Evolutionary conservation across 169 alveolate genomes (phyloP).

Genomic region (Toxoplasma gondii): DNA sequence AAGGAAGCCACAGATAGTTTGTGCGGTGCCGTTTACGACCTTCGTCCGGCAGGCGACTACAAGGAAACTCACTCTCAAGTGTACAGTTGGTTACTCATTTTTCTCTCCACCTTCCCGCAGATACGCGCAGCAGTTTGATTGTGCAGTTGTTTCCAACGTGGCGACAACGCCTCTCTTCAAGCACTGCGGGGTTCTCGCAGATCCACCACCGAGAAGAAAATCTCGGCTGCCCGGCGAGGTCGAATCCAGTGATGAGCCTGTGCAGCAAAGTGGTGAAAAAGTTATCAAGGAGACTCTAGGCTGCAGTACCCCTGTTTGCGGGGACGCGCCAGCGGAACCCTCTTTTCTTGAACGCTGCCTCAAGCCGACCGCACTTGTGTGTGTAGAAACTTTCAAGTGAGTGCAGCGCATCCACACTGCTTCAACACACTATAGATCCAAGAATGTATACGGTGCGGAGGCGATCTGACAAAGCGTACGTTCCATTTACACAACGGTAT

Average conservation of each 20-base stretch:
- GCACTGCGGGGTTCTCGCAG: not conserved
- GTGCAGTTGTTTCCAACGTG: not conserved
- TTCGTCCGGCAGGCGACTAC: no score
- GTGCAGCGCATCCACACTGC: not conserved
- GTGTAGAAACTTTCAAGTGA: conserved; percentile 28
- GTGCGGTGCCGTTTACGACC: no score
- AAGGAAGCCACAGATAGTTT: no score
- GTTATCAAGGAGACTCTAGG: no score
- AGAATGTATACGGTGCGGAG: not conserved
- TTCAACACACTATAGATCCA: not conserved
- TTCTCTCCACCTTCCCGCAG: not conserved
- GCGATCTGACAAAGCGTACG: no score
- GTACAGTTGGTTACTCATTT: no score
- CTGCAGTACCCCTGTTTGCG: not conserved
- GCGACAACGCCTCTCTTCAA: not conserved
- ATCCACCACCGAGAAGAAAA: not conserved
- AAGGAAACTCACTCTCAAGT: not conserved
- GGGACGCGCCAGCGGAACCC: not conserved
- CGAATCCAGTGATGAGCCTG: no score
- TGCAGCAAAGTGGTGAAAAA: no score
- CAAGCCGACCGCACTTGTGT: conserved; percentile 1
- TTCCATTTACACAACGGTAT: no score
- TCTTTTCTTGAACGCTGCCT: not conserved
- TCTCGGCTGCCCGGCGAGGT: not conserved
- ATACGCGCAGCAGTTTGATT: not conserved